A percentile compares a stretch with the other conserved stretches of the same genome.
Conservation (phyloP, 2,329 filamentous ascomycete species). For the Fusarium fujikuroi region DNA sequence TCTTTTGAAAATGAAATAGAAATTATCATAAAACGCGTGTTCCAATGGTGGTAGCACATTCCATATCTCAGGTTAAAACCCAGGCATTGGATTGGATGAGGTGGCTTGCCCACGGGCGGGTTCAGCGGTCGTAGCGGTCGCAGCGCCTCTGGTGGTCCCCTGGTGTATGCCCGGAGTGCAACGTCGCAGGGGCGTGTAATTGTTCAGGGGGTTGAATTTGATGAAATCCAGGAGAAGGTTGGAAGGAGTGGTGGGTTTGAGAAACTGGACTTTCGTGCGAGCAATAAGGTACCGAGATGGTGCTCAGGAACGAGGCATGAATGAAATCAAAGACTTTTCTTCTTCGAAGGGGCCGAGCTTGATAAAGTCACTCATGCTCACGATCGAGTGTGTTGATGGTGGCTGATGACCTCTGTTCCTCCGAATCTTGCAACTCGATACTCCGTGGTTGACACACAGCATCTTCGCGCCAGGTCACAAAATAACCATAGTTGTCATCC, state of each 20-base stretch:
- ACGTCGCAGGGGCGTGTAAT: slow-evolving; percentile 16
- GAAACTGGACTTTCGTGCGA: neutral
- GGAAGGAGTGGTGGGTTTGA: slow-evolving; percentile 24
- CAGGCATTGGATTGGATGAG: slow-evolving; percentile 45
- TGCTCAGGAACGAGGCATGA: slow-evolving; percentile 35
- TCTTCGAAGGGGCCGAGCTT: neutral
- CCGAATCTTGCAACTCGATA: neutral
- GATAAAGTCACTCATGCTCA: neutral
- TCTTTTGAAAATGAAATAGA: neutral
- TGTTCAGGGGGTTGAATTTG: slow-evolving; percentile 20
- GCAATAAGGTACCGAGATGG: neutral
- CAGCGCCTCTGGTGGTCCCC: slow-evolving; percentile 37
- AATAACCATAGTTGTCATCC: neutral
- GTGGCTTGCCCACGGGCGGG: slow-evolving; percentile 41
- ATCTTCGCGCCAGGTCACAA: slow-evolving; percentile 4
- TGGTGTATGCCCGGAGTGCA: slow-evolving; percentile 3
- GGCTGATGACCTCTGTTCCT: neutral
- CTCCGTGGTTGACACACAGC: neutral
- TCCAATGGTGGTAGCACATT: slow-evolving; percentile 45
- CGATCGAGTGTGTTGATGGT: neutral
- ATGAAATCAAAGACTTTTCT: slow-evolving; percentile 22
- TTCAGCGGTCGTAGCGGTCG: slow-evolving; percentile 39
- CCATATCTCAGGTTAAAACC: slow-evolving; percentile 28
- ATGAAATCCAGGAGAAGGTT: slow-evolving; percentile 28
- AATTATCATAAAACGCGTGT: slow-evolving; percentile 35